Conservation (phyloP, 371 early-diverging fungal genomes). For the Funneliformis caledonium region DNA sequence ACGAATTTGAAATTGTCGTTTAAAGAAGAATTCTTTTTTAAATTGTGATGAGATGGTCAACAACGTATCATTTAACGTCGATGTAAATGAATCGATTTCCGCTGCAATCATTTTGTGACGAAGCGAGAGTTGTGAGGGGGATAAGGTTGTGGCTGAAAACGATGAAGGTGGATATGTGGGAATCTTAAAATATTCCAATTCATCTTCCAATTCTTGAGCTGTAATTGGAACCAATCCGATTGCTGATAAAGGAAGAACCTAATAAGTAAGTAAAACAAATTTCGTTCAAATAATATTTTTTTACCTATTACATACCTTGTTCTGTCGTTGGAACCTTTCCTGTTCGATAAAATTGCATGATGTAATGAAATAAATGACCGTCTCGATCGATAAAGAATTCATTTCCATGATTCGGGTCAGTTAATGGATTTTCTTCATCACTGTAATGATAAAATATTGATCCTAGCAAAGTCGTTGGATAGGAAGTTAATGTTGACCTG, state of each 20-base stretch:
- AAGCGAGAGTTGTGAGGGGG: neutral
- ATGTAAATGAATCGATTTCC: slow-evolving; percentile 11
- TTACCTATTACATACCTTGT: neutral
- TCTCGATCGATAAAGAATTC: slow-evolving; percentile 32
- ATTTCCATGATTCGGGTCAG: neutral
- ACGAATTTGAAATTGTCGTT: slow-evolving; percentile 5
- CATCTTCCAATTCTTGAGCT: slow-evolving; percentile 17
- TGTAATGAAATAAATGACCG: slow-evolving; percentile 28
- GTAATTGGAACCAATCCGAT: slow-evolving; percentile 16
- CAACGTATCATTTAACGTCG: neutral
- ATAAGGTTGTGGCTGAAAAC: slow-evolving; percentile 9
- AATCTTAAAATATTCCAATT: slow-evolving; percentile 34
- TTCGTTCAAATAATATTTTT: neutral
- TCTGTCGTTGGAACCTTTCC: slow-evolving; percentile 30
- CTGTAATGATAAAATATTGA: slow-evolving; percentile 27
- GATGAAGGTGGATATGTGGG: slow-evolving; percentile 21
- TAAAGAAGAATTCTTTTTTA: slow-evolving; percentile 18
- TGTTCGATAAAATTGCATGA: slow-evolving; percentile 33
- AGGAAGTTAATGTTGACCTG: slow-evolving; percentile 31
- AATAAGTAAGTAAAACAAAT: neutral
- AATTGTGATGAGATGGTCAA: slow-evolving; percentile 10
- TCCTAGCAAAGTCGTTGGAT: slow-evolving; percentile 33
- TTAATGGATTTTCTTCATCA: slow-evolving; percentile 5
- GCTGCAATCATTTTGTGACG: slow-evolving; percentile 29
- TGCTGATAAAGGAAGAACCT: neutral